Conservation (phyloP, 441 rosid species). For the Aleurites moluccanus region DNA sequence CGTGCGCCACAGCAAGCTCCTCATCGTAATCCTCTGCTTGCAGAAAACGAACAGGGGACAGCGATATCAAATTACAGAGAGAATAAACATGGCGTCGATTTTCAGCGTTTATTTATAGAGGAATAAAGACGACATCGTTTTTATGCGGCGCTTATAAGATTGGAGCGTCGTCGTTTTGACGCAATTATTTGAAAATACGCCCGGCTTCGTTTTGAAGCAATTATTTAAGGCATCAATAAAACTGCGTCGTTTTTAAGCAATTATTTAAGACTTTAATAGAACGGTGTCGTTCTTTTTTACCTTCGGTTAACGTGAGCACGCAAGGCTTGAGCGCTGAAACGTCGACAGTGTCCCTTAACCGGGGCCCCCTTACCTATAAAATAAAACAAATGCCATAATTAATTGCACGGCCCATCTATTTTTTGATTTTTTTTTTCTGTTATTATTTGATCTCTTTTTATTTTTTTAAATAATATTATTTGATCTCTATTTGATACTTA, state of each 20-base stretch:
- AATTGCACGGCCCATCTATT: too few relatives aligned
- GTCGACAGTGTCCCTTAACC: constrained; percentile 51
- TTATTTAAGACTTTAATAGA: too few relatives aligned
- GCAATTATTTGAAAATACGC: background rate
- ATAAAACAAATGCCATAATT: background rate
- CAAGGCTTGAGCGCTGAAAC: constrained; percentile 55
- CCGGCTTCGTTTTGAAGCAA: background rate
- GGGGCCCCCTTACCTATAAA: constrained; percentile 51
- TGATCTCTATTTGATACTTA: too few relatives aligned
- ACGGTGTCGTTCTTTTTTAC: constrained; percentile 34
- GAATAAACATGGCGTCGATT: background rate
- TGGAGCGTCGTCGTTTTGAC: background rate
- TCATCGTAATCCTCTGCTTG: constrained; percentile 49
- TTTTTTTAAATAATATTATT: too few relatives aligned
- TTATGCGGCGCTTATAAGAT: background rate
- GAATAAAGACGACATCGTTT: background rate
- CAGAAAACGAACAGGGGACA: background rate
- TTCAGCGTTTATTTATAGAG: background rate
- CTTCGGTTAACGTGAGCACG: constrained; percentile 52
- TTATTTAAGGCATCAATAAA: background rate
- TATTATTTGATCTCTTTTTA: too few relatives aligned
- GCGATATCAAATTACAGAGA: constrained; percentile 3
- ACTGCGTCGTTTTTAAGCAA: background rate
- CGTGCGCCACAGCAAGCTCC: constrained; percentile 50
- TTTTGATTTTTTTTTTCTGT: too few relatives aligned